Evolutionary conservation across 257 asterid genomes (phyloP), one percentile per base, ranked within the genome.

Genomic region (Solanum virginianum): DNA sequence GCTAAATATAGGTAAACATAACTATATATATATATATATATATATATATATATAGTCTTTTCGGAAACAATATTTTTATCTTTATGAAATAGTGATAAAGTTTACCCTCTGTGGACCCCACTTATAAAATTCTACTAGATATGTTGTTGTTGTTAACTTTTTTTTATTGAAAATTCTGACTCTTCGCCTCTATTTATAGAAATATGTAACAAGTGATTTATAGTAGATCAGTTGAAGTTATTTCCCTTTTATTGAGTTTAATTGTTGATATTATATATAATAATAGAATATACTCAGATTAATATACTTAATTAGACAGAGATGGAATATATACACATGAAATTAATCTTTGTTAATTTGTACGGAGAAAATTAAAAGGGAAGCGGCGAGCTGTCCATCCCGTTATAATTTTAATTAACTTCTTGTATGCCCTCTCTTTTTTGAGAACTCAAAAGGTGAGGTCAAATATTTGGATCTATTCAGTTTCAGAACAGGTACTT

Each of bases 311-410:
- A 53, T 77, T 51, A 22, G 26, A 12, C 22, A 26, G 26, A 77
- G 63, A 26, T 77, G 82, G 82, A 77, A 51, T 77, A 16, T 51
- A 26, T 9, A 26, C 82, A 53, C 82, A 53, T 77, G 82, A 77
- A 59, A 20, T 51, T 77, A 77, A 53, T 77, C 63, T 24, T 53
- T 51, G 47, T 77, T 51, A 77, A 26, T 77, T 26, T 77, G 63
- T 77, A 26, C 39, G 82, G 65, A 77, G 63, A 17, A 77, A 53
- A 68, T 32, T 32, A 32, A 68, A 77, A 16, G 10, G 63, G 47
- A 77, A 51, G 47, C 47, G 62, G 82, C 63, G 47, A 1, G 10
- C 47, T 8, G 82, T 53, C 45, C 26, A 51, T 77, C 16, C 43
- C 45, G 51, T 8, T 15, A 65, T 65, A 75, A 75, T 47, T 22